Evolutionary conservation across 2,329 filamentous ascomycete genomes (phyloP).

Genomic region (Tothia fuscella): DNA sequence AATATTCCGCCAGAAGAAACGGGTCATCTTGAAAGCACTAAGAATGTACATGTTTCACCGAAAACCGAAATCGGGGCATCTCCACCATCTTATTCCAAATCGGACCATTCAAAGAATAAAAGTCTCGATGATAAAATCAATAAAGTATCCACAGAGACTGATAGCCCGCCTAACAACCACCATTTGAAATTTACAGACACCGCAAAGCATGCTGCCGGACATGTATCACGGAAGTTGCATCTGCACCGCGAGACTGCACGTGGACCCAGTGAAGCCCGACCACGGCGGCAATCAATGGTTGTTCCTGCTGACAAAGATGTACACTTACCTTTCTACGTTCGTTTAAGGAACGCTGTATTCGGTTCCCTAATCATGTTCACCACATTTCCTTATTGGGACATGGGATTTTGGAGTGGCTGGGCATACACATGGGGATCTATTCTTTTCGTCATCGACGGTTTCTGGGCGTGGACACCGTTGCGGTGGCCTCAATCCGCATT

Average conservation of each 20-base stretch:
- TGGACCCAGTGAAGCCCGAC: constrained; percentile 11
- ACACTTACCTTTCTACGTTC: constrained; percentile 9
- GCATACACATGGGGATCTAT: constrained; percentile 18
- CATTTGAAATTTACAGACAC: constrained; percentile 9
- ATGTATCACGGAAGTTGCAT: constrained; percentile 9
- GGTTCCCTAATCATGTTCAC: constrained; percentile 15
- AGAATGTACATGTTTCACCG: no score
- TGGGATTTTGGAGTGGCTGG: constrained; percentile 19
- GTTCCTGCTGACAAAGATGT: not conserved
- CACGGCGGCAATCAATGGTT: constrained; percentile 9
- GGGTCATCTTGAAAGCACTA: no score
- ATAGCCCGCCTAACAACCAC: not conserved
- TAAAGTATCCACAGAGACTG: not conserved
- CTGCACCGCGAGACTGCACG: constrained; percentile 8
- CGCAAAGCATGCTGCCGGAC: constrained; percentile 6
- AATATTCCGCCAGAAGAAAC: no score
- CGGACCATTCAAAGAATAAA: no score
- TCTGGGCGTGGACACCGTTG: constrained; percentile 16
- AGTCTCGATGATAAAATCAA: not conserved
- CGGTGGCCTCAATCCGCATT: constrained; percentile 14
- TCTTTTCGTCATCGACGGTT: constrained; percentile 18
- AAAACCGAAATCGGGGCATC: no score
- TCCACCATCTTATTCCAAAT: no score
- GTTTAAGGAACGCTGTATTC: constrained; percentile 10
- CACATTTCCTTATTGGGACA: constrained; percentile 20